Evolutionary conservation across 169 alveolate genomes (phyloP), one percentile per base, ranked within the genome.

Genomic region (Plasmodium falciparum): DNA sequence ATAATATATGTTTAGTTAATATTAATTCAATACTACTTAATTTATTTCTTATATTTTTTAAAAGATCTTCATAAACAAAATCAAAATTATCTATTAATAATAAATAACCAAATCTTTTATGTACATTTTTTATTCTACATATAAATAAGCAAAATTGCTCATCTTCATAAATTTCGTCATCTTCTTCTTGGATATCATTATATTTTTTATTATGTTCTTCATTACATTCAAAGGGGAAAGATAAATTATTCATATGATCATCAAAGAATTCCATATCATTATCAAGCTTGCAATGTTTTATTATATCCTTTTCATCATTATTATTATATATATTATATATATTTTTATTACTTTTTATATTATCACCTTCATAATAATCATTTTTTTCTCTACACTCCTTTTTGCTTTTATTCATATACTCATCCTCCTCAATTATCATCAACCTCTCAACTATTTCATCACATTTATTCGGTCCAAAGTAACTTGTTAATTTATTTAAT

Each of bases 101-200:
- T 12, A 86, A 65, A 72, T 86, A 86, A 50, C 71, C 33, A 59
- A 71, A 62, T 49, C 92, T 8, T 54, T 71, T 86, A 54, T 86
- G 92, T n/a, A 54, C 39, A 22, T 86, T 73, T 7, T 50, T 50
- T 72, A 86, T 86, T 15, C 88, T 59, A 15, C 88, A 70, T 9
- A 86, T 66, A 56, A 86, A 86, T 24, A 86, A 39, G 6, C 92
- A 86, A 66, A 86, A 86, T 59, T 86, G 61, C 24, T 86, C 92
- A 47, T 86, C 92, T 61, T 86, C 92, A 13, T 47, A 86, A 3
- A 73, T 71, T 20, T 78, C 49, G 17, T 78, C 49, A 20, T 13
- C 13, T 3, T 13, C 62, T 33, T n/a, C n/a, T n/a, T 26, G 7
- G 12, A 17, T 0, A 58, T 13, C 72, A 29, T 43, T 6, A 7